phyloP scores from a whole-genome alignment of 331 rosid species.

The Malus hybrid region DNA sequence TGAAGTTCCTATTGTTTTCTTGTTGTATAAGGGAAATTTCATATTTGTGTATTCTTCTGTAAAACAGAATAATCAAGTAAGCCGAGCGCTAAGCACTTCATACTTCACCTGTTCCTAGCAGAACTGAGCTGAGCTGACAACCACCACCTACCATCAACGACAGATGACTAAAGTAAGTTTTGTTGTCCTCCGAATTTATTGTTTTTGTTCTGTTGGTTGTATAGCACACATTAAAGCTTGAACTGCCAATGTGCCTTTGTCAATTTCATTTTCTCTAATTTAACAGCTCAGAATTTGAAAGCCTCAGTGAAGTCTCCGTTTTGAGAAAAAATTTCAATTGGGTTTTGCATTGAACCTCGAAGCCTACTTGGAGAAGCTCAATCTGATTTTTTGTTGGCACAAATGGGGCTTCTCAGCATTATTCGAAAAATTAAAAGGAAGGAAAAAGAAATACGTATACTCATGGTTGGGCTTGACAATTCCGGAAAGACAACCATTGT shows the following conservation, averaged over 20 bases:
- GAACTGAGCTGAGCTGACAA: background rate
- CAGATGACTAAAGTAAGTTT: background rate
- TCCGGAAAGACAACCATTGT: constrained; percentile 85
- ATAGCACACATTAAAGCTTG: background rate
- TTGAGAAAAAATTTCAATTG: background rate
- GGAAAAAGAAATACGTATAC: constrained; percentile 75
- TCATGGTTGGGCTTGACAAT: constrained; percentile 86
- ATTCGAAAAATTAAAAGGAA: constrained; percentile 72
- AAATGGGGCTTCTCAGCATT: constrained; percentile 79
- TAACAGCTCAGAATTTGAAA: too few species aligned
- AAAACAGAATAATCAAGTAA: background rate
- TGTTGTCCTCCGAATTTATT: background rate
- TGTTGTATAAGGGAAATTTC: background rate
- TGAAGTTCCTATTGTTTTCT: background rate
- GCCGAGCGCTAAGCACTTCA: background rate
- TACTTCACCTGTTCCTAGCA: background rate
- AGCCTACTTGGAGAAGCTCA: background rate
- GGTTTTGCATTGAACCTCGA: background rate
- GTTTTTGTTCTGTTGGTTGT: too few species aligned
- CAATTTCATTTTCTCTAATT: too few species aligned
- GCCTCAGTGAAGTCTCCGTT: too few species aligned
- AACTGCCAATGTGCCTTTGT: background rate
- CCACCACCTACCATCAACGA: background rate
- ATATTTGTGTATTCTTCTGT: background rate
- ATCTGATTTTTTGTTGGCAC: background rate